phyloP scores from a whole-genome alignment of 2,329 filamentous ascomycete species.

The Thermomyces lanuginosus region DNA sequence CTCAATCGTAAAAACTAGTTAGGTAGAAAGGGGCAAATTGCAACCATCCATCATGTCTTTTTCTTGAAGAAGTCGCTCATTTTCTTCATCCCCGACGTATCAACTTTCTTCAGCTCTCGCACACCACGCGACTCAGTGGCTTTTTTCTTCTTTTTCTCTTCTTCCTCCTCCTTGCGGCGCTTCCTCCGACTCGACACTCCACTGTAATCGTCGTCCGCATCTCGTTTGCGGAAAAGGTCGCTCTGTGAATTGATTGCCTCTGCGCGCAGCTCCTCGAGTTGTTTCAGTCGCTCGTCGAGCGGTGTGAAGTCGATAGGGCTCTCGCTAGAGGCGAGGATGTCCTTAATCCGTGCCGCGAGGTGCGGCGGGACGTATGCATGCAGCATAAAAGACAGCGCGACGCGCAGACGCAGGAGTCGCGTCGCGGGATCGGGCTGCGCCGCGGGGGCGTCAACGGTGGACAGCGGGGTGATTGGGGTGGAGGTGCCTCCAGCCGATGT shows the following conservation, averaged over 20 bases:
- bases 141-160: slow-evolving; percentile 77
- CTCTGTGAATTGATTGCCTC: slow-evolving; percentile 48
- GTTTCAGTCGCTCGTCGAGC: slow-evolving; percentile 52
- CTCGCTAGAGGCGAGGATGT: slow-evolving; percentile 20
- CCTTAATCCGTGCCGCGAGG: slow-evolving; percentile 23
- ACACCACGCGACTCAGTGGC: slow-evolving; percentile 57
- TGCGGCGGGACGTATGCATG: slow-evolving; percentile 32
- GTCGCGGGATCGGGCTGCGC: slow-evolving; percentile 22
- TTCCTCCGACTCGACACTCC: slow-evolving; percentile 64
- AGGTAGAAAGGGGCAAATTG: neutral
- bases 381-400: slow-evolving; percentile 34
- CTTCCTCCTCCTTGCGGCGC: slow-evolving; percentile 72
- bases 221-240: slow-evolving; percentile 29
- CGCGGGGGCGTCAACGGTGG: slow-evolving; percentile 11
- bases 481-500: slow-evolving; percentile 19
- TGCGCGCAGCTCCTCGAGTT: slow-evolving; percentile 50
- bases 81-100: slow-evolving; percentile 90
- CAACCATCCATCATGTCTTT: slow-evolving; percentile 15
- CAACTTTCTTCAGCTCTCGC: slow-evolving; percentile 71
- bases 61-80: slow-evolving; percentile 75
- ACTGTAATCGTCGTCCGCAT: no score
- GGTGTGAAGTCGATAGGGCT: slow-evolving; percentile 50
- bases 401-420: slow-evolving; percentile 33
- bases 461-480: slow-evolving; percentile 22
- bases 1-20: no score